Base-by-base conservation (phyloP, 495 filamentous ascomycete genomes). In the Diplogelasinospora grovesii region DNA sequence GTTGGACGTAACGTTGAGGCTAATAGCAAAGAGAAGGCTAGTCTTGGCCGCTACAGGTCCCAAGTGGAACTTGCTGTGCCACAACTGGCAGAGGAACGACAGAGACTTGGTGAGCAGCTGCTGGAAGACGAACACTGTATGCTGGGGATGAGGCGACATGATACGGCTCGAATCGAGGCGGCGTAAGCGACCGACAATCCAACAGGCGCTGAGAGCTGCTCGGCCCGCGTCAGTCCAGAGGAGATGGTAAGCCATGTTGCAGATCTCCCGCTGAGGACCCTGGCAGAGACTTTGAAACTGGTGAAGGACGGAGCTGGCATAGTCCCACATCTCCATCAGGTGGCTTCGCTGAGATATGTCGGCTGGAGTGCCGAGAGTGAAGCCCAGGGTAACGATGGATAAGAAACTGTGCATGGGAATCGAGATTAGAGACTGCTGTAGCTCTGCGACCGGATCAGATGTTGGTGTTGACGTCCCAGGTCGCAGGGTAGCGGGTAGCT, bases 321-420 rank as follows among this genome's bases (percentile, higher is more conserved):
- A 27, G 18, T 55, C 52, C 49, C 49, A 55, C 0, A 48, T 33
- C 14, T 53, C 52, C 25, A 44, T 34, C 3, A 55, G 38, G 8
- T 38, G 24, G 20, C 33, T 36, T 3, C 45, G 31, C 2, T 55
- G 40, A 4, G 36, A 29, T 2, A 20, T 5, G 6, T 28, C 22
- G 14, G 41, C 4, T 1, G 24, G 14, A 2, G 37, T 36, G 4
- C 31, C 20, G 1, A 50, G 16, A 6, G 39, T 40, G 2, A 19
- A 22, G 13, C 27, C 37, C 0, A 52, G 16, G 4, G 29, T 22
- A 10, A 48, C 14, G 15, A 55, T 36, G 3, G 49, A 26, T 16
- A 49, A 18, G 22, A 46, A 47, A 39, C 26, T 29, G 20, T 52
- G 38, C n/a, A 52, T 41, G 16, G 24, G 15, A 8, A 41, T 39